Evolutionary conservation across 202 grass and related monocot genomes (phyloP), one percentile per base, ranked within the genome.

Genomic region (Musa balbisiana): DNA sequence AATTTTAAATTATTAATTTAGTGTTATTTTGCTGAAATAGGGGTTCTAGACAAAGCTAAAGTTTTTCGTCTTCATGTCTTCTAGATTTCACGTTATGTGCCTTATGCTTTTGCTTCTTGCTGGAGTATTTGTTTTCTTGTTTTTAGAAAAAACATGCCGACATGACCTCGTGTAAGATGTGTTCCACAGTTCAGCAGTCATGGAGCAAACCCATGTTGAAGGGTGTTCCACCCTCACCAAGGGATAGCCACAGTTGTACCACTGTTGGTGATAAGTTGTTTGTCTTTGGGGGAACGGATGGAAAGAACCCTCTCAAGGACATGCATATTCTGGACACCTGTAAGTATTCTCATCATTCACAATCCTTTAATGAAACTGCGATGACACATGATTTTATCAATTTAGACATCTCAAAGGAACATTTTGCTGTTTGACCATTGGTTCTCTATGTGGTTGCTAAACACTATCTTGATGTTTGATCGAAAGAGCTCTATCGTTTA

Each of bases 261-360:
- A 78, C 81, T 73, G 56, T 83, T 21, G 81, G 81, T 43, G 59
- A 59, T 75, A 83, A 65, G 53, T 67, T 83, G 1, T 83, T 78
- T 83, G 25, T 83, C 13, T 83, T 83, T 78, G 81, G 81, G 8
- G 81, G 81, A 19, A 83, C 81, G 9, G 74, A 78, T 78, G 81
- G 72, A 8, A 78, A 83, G 43, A 78, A 63, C 20, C 81, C 75
- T 10, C 29, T 83, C 33, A 78, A 77, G 58, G 81, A 83, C 15
- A 64, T 78, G 53, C 66, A 83, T 72, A 62, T 83, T 62, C 55
- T 83, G 22, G 73, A 83, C 67, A 83, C 81, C 26, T 58, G 80
- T 82, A 54, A 74, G 79, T 73, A 69, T n/a, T 16, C 1, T 54
- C 9, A 64, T 11, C 1, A 23, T 64, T 69, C 5, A 26, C 23